Base-by-base conservation (phyloP, 495 filamentous ascomycete genomes). In the Talaromyces thailandensis region DNA sequence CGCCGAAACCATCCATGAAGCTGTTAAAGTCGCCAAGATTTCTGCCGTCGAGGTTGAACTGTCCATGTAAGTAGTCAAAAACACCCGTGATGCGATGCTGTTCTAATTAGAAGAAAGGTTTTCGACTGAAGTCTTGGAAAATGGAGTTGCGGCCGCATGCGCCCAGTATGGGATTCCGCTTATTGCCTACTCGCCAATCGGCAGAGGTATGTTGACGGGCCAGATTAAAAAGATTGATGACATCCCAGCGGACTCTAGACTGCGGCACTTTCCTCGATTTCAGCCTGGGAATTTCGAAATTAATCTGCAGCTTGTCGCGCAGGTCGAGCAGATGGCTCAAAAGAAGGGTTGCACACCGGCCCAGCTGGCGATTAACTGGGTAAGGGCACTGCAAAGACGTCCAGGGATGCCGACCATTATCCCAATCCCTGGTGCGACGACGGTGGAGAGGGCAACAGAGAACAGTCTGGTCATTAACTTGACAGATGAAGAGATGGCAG, bases 331-430 rank as follows among this genome's bases (percentile, higher is more conserved):
- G 40, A 58, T 93, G 58, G 89, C 90, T 4, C 65, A 74, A 67
- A 69, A 73, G 66, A 92, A 91, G 76, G 82, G 82, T 6, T 84
- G 82, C 65, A 88, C 85, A 12, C 70, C 85, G 1, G 83, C 83
- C 0, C 88, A 93, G 76, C 70, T 93, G 28, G 89, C 88, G 14
- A 75, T 93, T 51, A 78, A 73, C 21, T 95, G 90, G 88, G 75
- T 84, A 1, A 71, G 69, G 53, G 70, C 72, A 1, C 71, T 84
- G 58, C 74, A 78, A 25, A 71, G 73, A 35, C 72, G 76, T 52
- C 69, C 81, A 11, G 37, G 82, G 6, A 76, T 82, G 63, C 80
- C 82, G 4, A 71, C 74, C 6, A 84, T 91, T 66, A 84, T 92
- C 51, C 90, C 90, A 2, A 91, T 94, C 60, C 88, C 87, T 1